Base-by-base conservation (phyloP, 23 red algal genomes). In the Chondrus crispus region DNA sequence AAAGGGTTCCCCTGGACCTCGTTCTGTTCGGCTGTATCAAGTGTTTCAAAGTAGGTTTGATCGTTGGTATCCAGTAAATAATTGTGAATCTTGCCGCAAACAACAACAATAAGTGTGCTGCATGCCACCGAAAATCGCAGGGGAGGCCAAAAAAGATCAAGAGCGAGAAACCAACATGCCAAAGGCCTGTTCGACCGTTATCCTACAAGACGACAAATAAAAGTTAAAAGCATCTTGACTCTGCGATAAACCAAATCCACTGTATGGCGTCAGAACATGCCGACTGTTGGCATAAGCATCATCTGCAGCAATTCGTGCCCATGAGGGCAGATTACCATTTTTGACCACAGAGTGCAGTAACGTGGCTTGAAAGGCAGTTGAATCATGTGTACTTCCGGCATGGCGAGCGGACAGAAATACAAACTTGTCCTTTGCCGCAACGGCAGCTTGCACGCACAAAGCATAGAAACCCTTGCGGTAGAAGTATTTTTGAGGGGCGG, bases 101-200 rank as follows among this genome's bases (percentile, higher is more conserved):
- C n/a, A n/a, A n/a, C n/a, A n/a, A n/a, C n/a, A n/a, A n/a, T n/a
- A n/a, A n/a, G n/a, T n/a, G n/a, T n/a, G n/a, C n/a, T n/a, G n/a
- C n/a, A n/a, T n/a, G n/a, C 52, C 52, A 57, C 22, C 52, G 52
- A 57, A 57, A 57, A 22, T 57, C 16, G 14, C 16, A 57, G 22
- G 52, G 52, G 52, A 57, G 52, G 22, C 52, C 52, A 22, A 16
- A 57, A 57, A 57, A n/a, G n/a, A 57, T 57, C 52, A 14, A 22
- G 22, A 57, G 14, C 52, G 14, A 57, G 14, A 14, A 22, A 57
- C 22, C 16, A 22, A 22, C 52, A 16, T 83, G 2, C 48, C 30
- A 45, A 83, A 83, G 57, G 48, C 52, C 35, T 83, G 79, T 30
- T 83, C 50, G 3, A 48, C 79, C 33, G 42, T 44, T 60, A 83